phyloP scores from a whole-genome alignment of 495 filamentous ascomycete genomes.

The Filosporella fistucella region DNA sequence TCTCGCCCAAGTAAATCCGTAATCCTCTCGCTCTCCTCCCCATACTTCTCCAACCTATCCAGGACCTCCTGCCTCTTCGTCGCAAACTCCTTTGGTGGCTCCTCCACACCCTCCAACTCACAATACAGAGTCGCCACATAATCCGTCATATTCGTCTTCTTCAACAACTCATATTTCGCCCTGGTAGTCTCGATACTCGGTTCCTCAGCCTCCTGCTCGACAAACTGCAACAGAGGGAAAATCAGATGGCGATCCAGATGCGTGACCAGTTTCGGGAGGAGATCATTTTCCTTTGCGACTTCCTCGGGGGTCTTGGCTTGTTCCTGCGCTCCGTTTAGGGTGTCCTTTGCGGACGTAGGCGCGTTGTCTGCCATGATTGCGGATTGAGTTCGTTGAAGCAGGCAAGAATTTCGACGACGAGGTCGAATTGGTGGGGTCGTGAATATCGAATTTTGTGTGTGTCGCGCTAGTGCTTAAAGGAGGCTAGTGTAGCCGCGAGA shows the following conservation, averaged over 20 bases:
- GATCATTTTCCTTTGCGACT: conserved; percentile 64
- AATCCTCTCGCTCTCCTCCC: conserved; percentile 82
- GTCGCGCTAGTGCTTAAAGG: conserved; percentile 4
- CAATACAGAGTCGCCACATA: conserved; percentile 87
- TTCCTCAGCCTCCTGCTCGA: conserved; percentile 51
- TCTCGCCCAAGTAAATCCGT: conserved; percentile 77
- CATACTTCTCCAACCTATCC: conserved; percentile 69
- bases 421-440: conserved; percentile 16
- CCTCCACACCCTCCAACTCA: conserved; percentile 74
- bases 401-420: no score
- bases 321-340: conserved; percentile 45
- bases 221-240: conserved; percentile 89
- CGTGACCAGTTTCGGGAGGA: conserved; percentile 82
- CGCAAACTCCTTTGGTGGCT: conserved; percentile 77
- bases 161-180: conserved; percentile 86
- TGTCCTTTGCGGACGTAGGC: conserved; percentile 44
- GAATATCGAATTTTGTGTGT: conserved; percentile 16
- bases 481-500: conserved; percentile 5
- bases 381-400: background rate
- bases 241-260: conserved; percentile 95
- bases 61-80: conserved; percentile 87
- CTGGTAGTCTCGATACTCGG: conserved; percentile 64
- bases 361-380: conserved; percentile 65
- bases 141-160: conserved; percentile 97
- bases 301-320: conserved; percentile 47